A percentile compares a stretch with the other conserved stretches of the same genome.
phyloP scores from a whole-genome alignment of 148 eudicot species.

The Chenopodium quinoa region DNA sequence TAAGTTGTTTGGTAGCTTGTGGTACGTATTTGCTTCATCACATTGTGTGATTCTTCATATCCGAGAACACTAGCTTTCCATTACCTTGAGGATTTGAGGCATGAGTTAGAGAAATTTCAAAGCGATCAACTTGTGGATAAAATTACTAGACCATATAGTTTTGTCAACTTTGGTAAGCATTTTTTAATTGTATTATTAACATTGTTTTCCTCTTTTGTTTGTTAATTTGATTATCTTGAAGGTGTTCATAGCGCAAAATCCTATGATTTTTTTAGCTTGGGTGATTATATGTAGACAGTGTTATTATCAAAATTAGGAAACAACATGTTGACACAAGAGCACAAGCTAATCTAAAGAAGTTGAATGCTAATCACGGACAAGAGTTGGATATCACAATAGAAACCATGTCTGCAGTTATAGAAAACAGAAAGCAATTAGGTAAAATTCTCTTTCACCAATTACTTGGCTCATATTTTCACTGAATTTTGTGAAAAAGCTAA shows the following conservation, averaged over 20 bases:
- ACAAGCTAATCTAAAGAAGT: constrained; percentile 51
- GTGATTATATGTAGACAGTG: constrained; percentile 22
- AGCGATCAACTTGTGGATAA: constrained; percentile 26
- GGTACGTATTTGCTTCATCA: constrained; percentile 46
- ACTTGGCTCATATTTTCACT: not conserved
- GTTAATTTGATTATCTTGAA: no score
- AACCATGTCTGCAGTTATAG: not conserved
- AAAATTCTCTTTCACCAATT: not conserved
- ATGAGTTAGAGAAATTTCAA: constrained; percentile 41
- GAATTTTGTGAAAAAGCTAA: not conserved
- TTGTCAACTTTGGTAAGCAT: constrained; percentile 40
- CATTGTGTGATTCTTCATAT: constrained; percentile 45
- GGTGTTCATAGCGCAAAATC: no score
- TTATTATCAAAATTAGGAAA: constrained; percentile 20
- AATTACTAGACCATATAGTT: constrained; percentile 41
- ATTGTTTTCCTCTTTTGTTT: no score
- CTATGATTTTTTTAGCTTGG: no score
- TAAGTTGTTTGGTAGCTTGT: constrained; percentile 41
- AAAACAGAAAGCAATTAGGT: constrained; percentile 47
- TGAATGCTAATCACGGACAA: constrained; percentile 32
- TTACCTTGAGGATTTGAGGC: constrained; percentile 47
- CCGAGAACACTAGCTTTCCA: constrained; percentile 44
- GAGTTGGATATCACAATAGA: constrained; percentile 20
- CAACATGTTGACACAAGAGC: constrained; percentile 53
- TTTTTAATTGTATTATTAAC: not conserved